phyloP scores from a whole-genome alignment of 176 grass and related monocot genomes.

The Chloris gayana region DNA sequence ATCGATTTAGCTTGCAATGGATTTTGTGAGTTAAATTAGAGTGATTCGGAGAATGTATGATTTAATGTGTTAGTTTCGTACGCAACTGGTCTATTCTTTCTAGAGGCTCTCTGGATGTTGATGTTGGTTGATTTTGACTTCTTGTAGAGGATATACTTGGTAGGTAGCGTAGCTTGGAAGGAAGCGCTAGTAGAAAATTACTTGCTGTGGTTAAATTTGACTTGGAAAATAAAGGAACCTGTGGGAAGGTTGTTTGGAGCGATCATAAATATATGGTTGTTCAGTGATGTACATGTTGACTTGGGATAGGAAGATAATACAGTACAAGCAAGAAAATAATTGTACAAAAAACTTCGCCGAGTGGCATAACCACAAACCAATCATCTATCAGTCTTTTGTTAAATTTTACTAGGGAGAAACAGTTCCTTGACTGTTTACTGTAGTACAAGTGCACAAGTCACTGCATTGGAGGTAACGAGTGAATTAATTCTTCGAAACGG shows the following conservation, averaged over 20 bases:
- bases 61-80: conserved; percentile 17
- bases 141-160: conserved; percentile 9
- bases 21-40: background rate
- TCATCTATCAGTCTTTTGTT: background rate
- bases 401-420: background rate
- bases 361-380: background rate
- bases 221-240: background rate
- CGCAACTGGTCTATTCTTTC: background rate
- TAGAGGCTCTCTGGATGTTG: conserved; percentile 9
- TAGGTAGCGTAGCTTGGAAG: conserved; percentile 11
- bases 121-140: conserved; percentile 45
- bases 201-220: conserved; percentile 29
- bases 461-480: background rate
- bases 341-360: background rate
- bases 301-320: background rate
- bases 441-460: background rate
- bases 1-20: background rate
- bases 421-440: background rate
- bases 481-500: background rate
- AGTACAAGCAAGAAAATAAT: conserved; percentile 13
- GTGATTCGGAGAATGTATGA: background rate
- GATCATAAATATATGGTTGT: conserved; percentile 8
- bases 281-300: background rate
- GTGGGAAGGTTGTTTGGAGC: background rate
- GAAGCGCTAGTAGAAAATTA: background rate